Evolutionary conservation across 2,329 filamentous ascomycete species (phyloP), one percentile per base, ranked within the genome.

Genomic region (Colletotrichum euphorbiae): DNA sequence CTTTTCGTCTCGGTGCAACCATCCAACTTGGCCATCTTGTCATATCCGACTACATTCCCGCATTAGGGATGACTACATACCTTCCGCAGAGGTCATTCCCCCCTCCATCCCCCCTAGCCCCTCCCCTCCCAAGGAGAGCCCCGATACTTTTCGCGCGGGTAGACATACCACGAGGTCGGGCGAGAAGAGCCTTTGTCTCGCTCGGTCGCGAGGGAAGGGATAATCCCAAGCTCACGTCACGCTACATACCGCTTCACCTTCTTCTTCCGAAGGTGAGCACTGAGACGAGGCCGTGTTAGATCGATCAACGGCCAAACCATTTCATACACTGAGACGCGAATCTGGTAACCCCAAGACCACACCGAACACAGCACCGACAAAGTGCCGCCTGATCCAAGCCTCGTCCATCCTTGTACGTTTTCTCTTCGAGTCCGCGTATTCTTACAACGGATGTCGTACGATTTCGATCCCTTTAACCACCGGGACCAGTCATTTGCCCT

Each of bases 221-320:
- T 65, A 59, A 28, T 31, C 65, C 61, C 64, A 31, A 67, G 64
- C 60, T 45, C 64, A n/a, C 38, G 24, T 65, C 65, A 68, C 61
- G 46, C 60, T 63, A 36, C 54, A 52, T 12, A 17, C 45, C 24
- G 52, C 19, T 51, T 57, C 60, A 46, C 60, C 52, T 50, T 50
- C 28, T 8, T 17, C 33, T 31, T 15, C 13, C 15, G 40, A 50
- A 38, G 51, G 33, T 19, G 38, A 36, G 33, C 52, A 42, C 31
- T 5, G 36, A 38, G 11, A 4, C n/a, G 11, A 38, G 36, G 28
- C 7, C 12, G 36, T 38, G 36, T 38, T 38, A 56, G 36, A 36
- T 60, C 54, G 63, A 46, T 55, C 45, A 31, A 43, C 50, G 21
- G 38, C 45, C 52, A 19, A 40, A 57, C 43, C 6, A 15, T 11